These are phyloP conservation scores for Blastobotrys ciferrii DNA, from an alignment of 1,139 yeast genomes.

Conservation along the genomic window DNA sequence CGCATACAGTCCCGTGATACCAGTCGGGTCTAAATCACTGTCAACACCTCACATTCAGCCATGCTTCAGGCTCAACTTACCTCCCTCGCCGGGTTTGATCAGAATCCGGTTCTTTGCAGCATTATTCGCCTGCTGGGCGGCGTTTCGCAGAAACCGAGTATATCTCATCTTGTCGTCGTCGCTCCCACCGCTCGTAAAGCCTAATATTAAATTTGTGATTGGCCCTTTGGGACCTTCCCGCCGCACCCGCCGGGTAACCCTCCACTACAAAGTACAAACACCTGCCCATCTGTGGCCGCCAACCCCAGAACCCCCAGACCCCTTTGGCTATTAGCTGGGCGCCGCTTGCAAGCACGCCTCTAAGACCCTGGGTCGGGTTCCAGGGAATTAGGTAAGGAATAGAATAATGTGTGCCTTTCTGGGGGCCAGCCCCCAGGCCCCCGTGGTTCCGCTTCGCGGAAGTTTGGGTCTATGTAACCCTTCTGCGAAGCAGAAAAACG, in stretches of 20 bases:
- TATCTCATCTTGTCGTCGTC: constrained; percentile 47
- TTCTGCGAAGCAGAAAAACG: too few species aligned
- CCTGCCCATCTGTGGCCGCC: not conserved
- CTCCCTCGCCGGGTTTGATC: constrained; percentile 16
- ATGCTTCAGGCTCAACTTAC: too few species aligned
- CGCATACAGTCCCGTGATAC: constrained; percentile 71
- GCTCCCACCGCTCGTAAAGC: constrained; percentile 2
- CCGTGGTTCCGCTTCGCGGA: too few species aligned
- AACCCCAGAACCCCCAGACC: too few species aligned
- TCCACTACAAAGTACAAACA: not conserved
- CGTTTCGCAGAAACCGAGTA: constrained; percentile 40
- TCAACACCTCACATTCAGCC: not conserved
- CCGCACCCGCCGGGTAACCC: constrained; percentile 5
- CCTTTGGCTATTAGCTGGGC: too few species aligned
- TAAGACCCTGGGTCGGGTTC: too few species aligned
- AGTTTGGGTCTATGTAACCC: too few species aligned
- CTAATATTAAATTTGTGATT: constrained; percentile 7
- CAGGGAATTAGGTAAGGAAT: too few species aligned
- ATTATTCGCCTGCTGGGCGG: constrained; percentile 32
- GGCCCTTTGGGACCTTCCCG: constrained; percentile 8
- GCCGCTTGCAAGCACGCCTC: too few species aligned
- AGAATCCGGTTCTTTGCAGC: constrained; percentile 12
- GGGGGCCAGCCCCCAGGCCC: too few species aligned
- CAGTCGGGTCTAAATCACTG: constrained; percentile 50
- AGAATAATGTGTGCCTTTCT: too few species aligned